Conservation (phyloP, 73 alveolate species). For the Uronychia setigera region DNA sequence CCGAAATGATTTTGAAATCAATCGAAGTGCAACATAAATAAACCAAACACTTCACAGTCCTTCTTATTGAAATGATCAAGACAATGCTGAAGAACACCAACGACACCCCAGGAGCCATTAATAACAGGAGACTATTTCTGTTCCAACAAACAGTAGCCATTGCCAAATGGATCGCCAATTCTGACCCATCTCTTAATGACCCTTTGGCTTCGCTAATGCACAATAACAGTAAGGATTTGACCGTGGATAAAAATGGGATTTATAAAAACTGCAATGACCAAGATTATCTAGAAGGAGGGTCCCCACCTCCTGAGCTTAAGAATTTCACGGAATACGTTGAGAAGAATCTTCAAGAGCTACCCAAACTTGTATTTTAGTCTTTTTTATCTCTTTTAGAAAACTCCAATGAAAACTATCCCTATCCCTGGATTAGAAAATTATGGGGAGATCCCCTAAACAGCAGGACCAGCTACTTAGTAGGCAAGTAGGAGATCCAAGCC, state of each 20-base stretch:
- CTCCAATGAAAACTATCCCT: not conserved
- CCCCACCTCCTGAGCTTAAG: slow-evolving; percentile 1
- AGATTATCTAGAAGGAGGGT: not conserved
- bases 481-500: not conserved
- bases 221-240: not conserved
- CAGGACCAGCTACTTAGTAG: not conserved
- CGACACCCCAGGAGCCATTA: slow-evolving; percentile 5
- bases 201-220: not conserved
- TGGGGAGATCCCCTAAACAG: not conserved
- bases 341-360: not conserved
- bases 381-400: not conserved
- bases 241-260: not conserved
- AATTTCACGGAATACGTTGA: not conserved
- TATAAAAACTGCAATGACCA: not conserved
- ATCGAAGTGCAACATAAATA: not conserved
- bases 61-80: not conserved
- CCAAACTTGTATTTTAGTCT: not conserved
- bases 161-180: not conserved
- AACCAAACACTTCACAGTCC: not conserved
- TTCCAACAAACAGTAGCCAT: not conserved
- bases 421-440: not conserved
- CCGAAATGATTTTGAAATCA: not conserved
- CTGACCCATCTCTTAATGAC: not conserved
- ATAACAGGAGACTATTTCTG: not conserved
- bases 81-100: not conserved